Evolutionary conservation across 129 eudicot species (phyloP), one percentile per base, ranked within the genome.

Genomic region (Arctium lappa): DNA sequence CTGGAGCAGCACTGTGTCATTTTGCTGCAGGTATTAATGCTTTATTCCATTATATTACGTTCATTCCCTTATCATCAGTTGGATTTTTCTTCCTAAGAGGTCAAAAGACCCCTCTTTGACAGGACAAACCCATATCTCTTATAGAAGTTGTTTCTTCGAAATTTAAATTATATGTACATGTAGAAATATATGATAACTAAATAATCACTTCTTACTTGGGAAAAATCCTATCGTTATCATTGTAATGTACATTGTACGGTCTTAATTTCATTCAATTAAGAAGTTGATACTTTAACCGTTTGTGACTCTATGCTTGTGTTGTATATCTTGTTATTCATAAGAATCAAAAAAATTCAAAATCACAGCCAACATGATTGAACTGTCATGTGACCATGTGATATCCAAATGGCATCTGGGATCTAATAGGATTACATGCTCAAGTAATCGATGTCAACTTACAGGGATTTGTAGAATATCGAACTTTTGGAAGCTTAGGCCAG

Each of bases 381-480:
- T 39, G 32, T 77, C 76, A 37, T 82, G 46, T 75, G 74, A 82
- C 27, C 72, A 48, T 69, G 72, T 77, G 71, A 48, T 69, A 76
- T 83, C 77, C 72, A 70, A 83, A 71, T 83, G 66, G 81, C 76
- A 83, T 69, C 82, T 77, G 86, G 62, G 82, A 77, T 78, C 60
- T 72, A 37, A 73, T 66, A 75, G 71, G 56, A 66, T 81, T 72
- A 82, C 69, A 77, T 83, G 81, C 81, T 83, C 37, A 69, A 80
- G 81, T 70, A 78, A 63, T 81, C 72, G 65, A 74, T 72, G 78
- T 48, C 60, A 75, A 88, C 74, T 80, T 83, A 36, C 89, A 94
- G 98, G 98, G 98, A 22, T 92, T 89, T 91, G 98, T 89, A 68
- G 98, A 92, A 83, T 92, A 88, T 82, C 89, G 93, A 84, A 94